These are phyloP conservation scores for Carex parvula DNA, from an alignment of 176 grass and related monocot species.

Conservation along the genomic window DNA sequence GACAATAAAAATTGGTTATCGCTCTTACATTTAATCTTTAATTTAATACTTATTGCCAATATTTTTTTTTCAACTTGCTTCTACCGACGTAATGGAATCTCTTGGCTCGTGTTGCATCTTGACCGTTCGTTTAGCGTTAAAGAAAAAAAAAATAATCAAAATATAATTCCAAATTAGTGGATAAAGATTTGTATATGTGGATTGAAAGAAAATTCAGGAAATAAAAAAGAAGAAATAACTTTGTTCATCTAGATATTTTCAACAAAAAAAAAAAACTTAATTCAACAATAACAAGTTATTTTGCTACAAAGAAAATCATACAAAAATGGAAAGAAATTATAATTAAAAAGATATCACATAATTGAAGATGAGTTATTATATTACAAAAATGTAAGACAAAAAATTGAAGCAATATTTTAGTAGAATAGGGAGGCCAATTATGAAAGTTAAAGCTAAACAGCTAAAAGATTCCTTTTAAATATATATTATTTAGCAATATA, in stretches of 20 bases:
- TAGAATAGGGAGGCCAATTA: slow-evolving; percentile 5
- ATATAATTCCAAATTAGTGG: too few relatives aligned
- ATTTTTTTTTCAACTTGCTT: not conserved
- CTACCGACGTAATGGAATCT: not conserved
- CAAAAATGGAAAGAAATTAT: not conserved
- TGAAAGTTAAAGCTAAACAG: slow-evolving; percentile 23
- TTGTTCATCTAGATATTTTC: too few relatives aligned
- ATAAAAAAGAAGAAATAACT: not conserved
- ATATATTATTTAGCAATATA: slow-evolving; percentile 20
- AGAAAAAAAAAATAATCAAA: too few relatives aligned
- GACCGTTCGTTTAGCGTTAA: too few relatives aligned
- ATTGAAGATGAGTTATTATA: not conserved
- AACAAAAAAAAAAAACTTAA: not conserved
- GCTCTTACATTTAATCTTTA: not conserved
- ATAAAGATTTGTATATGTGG: too few relatives aligned
- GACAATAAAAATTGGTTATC: not conserved
- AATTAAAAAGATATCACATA: not conserved
- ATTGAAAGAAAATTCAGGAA: not conserved
- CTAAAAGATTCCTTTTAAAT: slow-evolving; percentile 24
- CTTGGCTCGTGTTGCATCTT: not conserved
- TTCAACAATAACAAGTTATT: not conserved
- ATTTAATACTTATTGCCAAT: not conserved
- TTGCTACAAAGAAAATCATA: not conserved
- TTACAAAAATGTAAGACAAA: not conserved
- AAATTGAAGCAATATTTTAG: slow-evolving; percentile 5